phyloP scores from a whole-genome alignment of 1,284 basidiomycete species.

The Moesziomyces globuligerus region DNA sequence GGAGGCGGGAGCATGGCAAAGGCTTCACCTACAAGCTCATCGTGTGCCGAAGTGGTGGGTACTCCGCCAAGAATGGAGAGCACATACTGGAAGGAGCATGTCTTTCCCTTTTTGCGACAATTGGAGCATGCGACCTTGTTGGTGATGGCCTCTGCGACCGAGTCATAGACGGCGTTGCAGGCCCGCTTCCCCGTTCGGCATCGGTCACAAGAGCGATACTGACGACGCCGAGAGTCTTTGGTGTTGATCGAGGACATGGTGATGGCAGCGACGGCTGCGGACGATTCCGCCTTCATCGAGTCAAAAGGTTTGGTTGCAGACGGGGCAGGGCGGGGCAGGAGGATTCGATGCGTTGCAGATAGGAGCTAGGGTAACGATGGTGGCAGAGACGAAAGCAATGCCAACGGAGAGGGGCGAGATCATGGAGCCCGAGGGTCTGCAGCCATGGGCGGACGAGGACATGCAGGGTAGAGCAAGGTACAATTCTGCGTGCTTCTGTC shows the following conservation, averaged over 20 bases:
- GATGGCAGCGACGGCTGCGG: not conserved
- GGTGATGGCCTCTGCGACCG: conserved; percentile 31
- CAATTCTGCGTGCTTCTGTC: no score
- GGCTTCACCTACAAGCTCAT: not conserved
- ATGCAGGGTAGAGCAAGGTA: no score
- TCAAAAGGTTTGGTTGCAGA: no score
- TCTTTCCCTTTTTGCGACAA: conserved; percentile 28
- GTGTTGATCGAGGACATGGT: not conserved
- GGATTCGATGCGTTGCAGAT: not conserved
- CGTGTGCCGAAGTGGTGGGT: not conserved
- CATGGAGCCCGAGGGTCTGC: no score
- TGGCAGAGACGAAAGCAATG: not conserved
- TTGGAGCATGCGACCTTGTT: conserved; percentile 27
- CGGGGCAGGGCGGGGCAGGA: no score
- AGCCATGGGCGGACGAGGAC: no score
- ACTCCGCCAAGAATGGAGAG: conserved; percentile 26
- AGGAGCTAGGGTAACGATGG: not conserved
- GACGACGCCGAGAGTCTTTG: conserved; percentile 26
- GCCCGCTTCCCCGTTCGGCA: conserved; percentile 24
- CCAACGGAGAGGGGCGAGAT: no score
- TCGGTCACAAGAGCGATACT: conserved; percentile 33
- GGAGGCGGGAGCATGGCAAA: not conserved
- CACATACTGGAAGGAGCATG: conserved; percentile 29
- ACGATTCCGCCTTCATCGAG: conserved; percentile 3
- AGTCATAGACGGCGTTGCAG: conserved; percentile 27